Base-by-base conservation (phyloP, 495 filamentous ascomycete species). In the Viridothelium virens region DNA sequence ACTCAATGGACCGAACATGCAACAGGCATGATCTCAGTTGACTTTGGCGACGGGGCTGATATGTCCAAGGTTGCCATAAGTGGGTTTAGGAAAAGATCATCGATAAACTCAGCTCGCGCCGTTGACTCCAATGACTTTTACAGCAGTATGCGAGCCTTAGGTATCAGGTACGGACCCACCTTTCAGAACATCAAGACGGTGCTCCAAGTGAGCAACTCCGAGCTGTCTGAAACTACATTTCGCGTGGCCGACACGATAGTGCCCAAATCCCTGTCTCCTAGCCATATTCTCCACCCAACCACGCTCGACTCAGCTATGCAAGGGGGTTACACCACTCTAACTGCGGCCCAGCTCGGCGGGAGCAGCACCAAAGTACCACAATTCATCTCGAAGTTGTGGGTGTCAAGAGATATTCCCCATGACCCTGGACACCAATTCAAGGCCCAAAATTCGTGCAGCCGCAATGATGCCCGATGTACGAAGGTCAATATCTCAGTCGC, bases 241-340 rank as follows among this genome's bases (percentile, higher is more conserved):
- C 5, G 48, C 48, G 48, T 53, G 12, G 48, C 48, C 9, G 9
- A 18, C 48, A 53, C 48, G 48, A 16, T 25, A 25, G 18, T 25
- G 5, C 48, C 48, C n/a, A 11, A 53, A 25, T 11, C 48, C 48
- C 1, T 14, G 6, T 14, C 41, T 44, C 6, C 74, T 70, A 68
- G 69, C 7, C 79, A 80, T 61, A 37, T 84, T 16, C 74, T 84
- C n/a, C 82, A 85, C 61, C 83, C 83, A 0, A 77, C 77, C 1
- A 82, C 80, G 18, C 68, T 82, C 4, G 79, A 81, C 46, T 59
- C 50, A n/a, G 47, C 70, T 10, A 38, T 72, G 14, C 65, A 68
- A 14, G 63, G 10, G 37, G 53, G n/a, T 12, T 44, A 44, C 41
- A 44, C 41, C 14, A 44, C 41, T 14, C 14, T 44, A 14, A 14